Conservation (phyloP, 345 rosid genomes). For the Salix caprea region DNA sequence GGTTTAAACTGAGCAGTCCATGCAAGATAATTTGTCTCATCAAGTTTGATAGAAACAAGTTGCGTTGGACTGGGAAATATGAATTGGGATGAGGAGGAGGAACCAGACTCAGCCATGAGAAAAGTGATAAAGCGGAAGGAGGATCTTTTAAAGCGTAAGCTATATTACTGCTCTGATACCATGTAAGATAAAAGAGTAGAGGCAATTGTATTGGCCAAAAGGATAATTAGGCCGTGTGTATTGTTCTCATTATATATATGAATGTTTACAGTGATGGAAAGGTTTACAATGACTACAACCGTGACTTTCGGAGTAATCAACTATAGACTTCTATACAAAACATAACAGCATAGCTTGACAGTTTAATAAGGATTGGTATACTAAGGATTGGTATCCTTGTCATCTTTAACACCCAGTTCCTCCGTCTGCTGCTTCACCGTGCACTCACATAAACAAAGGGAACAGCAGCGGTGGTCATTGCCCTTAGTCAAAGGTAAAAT, state of each 20-base stretch:
- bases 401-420: background rate
- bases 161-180: background rate
- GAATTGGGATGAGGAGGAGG: background rate
- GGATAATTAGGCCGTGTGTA: too few relatives aligned
- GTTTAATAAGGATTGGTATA: rapidly evolving
- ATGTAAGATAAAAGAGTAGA: too few relatives aligned
- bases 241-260: too few relatives aligned
- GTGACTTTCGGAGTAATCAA: background rate
- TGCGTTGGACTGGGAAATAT: background rate
- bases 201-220: too few relatives aligned
- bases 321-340: too few relatives aligned
- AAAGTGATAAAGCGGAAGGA: too few relatives aligned
- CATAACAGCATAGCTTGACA: too few relatives aligned
- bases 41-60: background rate
- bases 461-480: background rate
- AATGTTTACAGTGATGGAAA: background rate
- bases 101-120: too few relatives aligned
- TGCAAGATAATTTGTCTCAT: background rate
- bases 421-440: background rate
- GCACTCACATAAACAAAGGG: background rate
- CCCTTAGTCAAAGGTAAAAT: background rate
- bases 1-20: background rate
- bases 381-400: rapidly evolving
- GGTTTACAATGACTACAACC: background rate
- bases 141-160: too few relatives aligned